These are phyloP conservation scores for Plasmodium knowlesi DNA, from an alignment of 169 alveolate species.

Conservation along the genomic window DNA sequence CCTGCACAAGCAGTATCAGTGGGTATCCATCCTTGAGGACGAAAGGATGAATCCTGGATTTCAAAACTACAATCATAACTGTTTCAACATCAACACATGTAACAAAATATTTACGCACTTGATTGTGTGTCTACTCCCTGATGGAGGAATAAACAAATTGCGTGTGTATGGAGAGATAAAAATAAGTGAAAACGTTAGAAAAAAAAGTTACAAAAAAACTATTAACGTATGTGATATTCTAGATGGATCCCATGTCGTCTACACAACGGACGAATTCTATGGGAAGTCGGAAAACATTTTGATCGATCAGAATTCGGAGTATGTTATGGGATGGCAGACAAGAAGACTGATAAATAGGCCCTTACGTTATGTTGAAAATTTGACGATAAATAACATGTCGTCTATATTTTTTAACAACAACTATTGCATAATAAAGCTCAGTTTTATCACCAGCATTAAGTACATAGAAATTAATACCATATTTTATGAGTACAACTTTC, in stretches of 20 bases:
- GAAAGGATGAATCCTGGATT: conserved; percentile 78
- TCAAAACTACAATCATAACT: conserved; percentile 69
- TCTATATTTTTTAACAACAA: conserved; percentile 60
- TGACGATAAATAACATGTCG: conserved; percentile 47
- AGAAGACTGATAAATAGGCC: conserved; percentile 70
- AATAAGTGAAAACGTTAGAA: conserved; percentile 43
- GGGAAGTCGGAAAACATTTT: conserved; percentile 72
- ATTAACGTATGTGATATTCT: conserved; percentile 62
- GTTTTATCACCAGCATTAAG: conserved; percentile 58
- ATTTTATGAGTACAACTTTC: conserved; percentile 74
- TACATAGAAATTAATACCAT: conserved; percentile 74
- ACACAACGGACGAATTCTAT: conserved; percentile 74
- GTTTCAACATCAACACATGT: conserved; percentile 73
- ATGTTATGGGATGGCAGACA: conserved; percentile 76
- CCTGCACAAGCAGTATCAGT: conserved; percentile 68
- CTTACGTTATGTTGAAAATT: conserved; percentile 67
- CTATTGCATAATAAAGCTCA: conserved; percentile 71
- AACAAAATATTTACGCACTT: conserved; percentile 76
- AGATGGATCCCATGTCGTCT: conserved; percentile 71
- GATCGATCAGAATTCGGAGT: conserved; percentile 47
- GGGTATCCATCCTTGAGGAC: conserved; percentile 75
- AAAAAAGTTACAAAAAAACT: conserved; percentile 63
- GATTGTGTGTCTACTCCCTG: conserved; percentile 76
- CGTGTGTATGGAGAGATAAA: conserved; percentile 80
- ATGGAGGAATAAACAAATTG: conserved; percentile 78